Conservation (phyloP, 164 flowering plant species). For the Litsea cubeba region DNA sequence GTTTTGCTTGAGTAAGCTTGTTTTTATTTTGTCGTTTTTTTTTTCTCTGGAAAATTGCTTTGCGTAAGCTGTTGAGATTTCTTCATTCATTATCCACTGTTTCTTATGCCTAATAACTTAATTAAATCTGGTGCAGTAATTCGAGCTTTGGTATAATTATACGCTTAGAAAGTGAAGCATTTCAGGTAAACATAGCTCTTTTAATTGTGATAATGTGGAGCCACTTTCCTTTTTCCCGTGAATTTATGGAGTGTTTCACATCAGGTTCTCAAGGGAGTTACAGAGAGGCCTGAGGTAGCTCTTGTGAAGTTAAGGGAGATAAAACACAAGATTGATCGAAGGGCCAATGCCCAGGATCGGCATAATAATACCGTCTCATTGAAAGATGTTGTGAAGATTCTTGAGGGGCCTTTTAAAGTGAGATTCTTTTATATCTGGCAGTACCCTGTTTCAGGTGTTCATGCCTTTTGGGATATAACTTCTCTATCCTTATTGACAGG, state of each 20-base stretch:
- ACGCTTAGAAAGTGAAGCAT: slow-evolving; percentile 96
- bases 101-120: background rate
- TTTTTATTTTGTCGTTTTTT: background rate
- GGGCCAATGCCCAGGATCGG: slow-evolving; percentile 60
- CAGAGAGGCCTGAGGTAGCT: slow-evolving; percentile 85
- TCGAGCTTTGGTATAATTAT: slow-evolving; percentile 87
- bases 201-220: background rate
- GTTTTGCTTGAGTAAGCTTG: slow-evolving; percentile 68
- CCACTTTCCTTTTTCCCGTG: background rate
- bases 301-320: slow-evolving; percentile 87
- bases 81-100: background rate
- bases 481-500: slow-evolving; percentile 34
- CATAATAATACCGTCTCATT: slow-evolving; percentile 54
- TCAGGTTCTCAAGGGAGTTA: slow-evolving; percentile 90
- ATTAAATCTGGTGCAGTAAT: slow-evolving; percentile 51
- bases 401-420: slow-evolving; percentile 90
- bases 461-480: slow-evolving; percentile 2
- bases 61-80: background rate
- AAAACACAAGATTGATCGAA: slow-evolving; percentile 76
- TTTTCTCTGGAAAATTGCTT: too few species aligned
- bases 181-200: slow-evolving; percentile 51
- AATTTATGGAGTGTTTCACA: background rate
- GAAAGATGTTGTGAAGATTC: slow-evolving; percentile 81
- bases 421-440: slow-evolving; percentile 9
- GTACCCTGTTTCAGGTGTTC: background rate